These are phyloP conservation scores for Botrytis porri DNA, from an alignment of 2,329 filamentous ascomycete genomes.

Conservation along the genomic window DNA sequence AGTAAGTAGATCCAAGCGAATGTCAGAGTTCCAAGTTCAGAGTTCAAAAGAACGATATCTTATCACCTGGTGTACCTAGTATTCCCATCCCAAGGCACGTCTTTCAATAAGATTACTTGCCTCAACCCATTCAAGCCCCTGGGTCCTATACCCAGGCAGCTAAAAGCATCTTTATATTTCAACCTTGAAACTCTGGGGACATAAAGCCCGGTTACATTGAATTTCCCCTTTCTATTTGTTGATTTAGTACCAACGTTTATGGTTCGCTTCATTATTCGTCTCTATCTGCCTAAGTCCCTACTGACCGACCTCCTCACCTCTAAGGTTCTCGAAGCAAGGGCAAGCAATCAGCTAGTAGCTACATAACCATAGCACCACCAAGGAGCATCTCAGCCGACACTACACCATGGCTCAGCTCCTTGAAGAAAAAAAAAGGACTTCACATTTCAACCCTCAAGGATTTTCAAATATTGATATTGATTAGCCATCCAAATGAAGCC, in stretches of 20 bases:
- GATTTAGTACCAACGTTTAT: not conserved
- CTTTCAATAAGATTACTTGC: not conserved
- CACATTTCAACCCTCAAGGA: not conserved
- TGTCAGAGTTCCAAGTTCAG: not conserved
- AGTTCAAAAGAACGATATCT: not conserved
- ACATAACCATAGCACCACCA: not conserved
- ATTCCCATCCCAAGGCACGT: not conserved
- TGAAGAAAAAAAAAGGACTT: not conserved
- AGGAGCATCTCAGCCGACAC: not conserved
- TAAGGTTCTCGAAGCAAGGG: not conserved
- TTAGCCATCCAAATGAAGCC: not conserved
- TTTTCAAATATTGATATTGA: conserved; percentile 1
- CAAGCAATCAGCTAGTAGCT: not conserved
- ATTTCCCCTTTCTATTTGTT: not conserved
- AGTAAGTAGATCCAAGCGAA: not conserved
- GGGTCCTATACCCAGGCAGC: not conserved
- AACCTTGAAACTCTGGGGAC: not conserved
- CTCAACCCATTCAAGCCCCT: not conserved
- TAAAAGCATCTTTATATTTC: not conserved
- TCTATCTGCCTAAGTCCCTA: not conserved
- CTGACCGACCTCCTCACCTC: not conserved
- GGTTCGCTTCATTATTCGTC: not conserved
- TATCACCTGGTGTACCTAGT: not conserved
- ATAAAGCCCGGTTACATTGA: not conserved
- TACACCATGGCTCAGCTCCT: not conserved